Conservation (phyloP, 176 grass and related monocot genomes). For the Pontederia crassipes region DNA sequence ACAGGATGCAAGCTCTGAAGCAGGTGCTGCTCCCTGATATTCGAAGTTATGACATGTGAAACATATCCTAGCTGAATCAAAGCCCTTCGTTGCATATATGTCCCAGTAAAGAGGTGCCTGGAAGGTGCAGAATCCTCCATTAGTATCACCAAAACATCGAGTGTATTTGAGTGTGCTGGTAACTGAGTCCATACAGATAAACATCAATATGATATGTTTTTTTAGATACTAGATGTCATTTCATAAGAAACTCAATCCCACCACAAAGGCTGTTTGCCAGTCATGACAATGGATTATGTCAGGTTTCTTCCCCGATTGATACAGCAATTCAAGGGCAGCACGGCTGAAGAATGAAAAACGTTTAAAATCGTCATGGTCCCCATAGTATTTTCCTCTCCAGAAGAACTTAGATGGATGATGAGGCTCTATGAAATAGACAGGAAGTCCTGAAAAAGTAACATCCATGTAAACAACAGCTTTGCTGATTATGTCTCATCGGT, state of each 20-base stretch:
- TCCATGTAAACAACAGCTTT: not conserved
- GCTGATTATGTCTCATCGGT: not conserved
- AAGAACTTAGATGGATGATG: slow-evolving; percentile 85
- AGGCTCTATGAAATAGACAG: slow-evolving; percentile 94
- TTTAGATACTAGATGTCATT: slow-evolving; percentile 3
- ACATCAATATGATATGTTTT: no score
- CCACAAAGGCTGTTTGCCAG: slow-evolving; percentile 96
- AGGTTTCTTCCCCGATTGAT: slow-evolving; percentile 67
- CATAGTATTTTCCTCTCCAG: slow-evolving; percentile 77
- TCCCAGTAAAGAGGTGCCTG: slow-evolving; percentile 98
- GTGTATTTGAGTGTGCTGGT: not conserved
- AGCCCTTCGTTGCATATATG: slow-evolving; percentile 64
- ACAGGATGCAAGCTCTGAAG: slow-evolving; percentile 69
- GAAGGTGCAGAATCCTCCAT: not conserved
- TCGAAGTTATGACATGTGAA: slow-evolving; percentile 99
- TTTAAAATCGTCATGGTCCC: slow-evolving; percentile 91
- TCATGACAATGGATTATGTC: slow-evolving; percentile 99
- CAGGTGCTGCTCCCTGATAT: slow-evolving; percentile 72
- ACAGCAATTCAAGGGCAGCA: slow-evolving; percentile 74
- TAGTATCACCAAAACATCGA: not conserved
- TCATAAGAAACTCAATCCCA: slow-evolving; percentile 22
- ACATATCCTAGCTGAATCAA: slow-evolving; percentile 91
- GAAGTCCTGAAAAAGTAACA: slow-evolving; percentile 50
- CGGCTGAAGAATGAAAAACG: slow-evolving; percentile 89
- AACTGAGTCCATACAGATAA: no score